Conservation (phyloP, 441 rosid genomes). For the Erodium texanum region DNA sequence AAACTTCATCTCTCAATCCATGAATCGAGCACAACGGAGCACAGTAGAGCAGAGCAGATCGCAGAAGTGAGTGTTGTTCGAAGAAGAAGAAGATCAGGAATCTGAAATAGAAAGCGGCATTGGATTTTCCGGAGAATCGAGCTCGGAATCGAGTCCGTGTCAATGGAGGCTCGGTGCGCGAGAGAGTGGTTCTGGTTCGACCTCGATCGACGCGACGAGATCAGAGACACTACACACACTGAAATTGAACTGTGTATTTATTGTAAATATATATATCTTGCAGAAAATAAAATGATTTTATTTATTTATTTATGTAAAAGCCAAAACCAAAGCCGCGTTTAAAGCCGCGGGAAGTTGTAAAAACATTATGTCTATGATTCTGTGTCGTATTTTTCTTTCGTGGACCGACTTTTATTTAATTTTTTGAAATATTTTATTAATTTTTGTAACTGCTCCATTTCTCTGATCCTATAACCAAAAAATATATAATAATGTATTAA, state of each 20-base stretch:
- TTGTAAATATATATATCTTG: not conserved
- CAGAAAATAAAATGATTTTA: not conserved
- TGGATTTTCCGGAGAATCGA: too few relatives aligned
- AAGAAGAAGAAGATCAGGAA: not conserved
- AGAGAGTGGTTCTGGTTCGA: not conserved
- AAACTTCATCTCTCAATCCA: conserved; percentile 52
- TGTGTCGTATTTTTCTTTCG: not conserved
- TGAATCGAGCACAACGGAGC: conserved; percentile 14
- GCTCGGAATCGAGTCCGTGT: not conserved
- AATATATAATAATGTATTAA: too few relatives aligned
- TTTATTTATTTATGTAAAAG: conserved; percentile 17
- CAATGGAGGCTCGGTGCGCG: not conserved
- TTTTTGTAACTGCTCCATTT: too few relatives aligned
- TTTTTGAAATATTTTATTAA: not conserved
- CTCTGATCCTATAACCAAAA: too few relatives aligned
- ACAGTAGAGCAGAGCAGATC: not conserved
- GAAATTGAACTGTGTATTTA: not conserved
- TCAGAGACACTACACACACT: not conserved
- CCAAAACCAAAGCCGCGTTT: conserved; percentile 49
- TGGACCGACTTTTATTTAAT: not conserved
- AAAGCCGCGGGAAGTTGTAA: conserved; percentile 40
- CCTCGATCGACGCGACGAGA: not conserved
- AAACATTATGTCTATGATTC: not conserved
- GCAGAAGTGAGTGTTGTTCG: not conserved
- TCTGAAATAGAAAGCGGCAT: not conserved